A percentile compares a stretch with the other conserved stretches of the same genome.
These are phyloP conservation scores for Pseudocercospora pini-densiflorae DNA, from an alignment of 2,329 filamentous ascomycete species.

Conservation along the genomic window DNA sequence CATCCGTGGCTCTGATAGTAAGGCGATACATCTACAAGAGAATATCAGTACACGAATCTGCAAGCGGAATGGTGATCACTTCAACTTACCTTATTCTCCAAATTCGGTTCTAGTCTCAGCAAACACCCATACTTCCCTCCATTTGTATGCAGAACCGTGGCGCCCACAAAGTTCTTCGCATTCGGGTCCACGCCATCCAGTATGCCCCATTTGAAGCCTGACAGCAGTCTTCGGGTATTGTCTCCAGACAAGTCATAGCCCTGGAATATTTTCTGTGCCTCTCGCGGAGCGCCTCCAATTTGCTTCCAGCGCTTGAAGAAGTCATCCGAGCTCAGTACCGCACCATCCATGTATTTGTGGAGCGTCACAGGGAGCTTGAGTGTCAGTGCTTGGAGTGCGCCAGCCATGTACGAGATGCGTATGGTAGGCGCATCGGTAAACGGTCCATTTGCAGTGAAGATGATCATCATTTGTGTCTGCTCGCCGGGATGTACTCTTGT, in stretches of 20 bases:
- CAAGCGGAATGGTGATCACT: background rate
- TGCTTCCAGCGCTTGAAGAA: constrained; percentile 99
- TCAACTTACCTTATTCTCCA: constrained; percentile 78
- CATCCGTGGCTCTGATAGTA: constrained; percentile 92
- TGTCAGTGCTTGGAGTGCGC: constrained; percentile 88
- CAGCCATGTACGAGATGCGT: constrained; percentile 90
- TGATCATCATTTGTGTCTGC: constrained; percentile 90
- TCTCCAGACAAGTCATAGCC: constrained; percentile 68
- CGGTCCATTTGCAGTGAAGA: constrained; percentile 84
- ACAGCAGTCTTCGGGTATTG: constrained; percentile 73
- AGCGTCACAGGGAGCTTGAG: constrained; percentile 85
- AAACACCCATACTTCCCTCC: constrained; percentile 94
- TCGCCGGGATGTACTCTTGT: constrained; percentile 73
- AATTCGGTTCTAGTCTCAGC: constrained; percentile 92
- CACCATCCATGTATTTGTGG: constrained; percentile 97
- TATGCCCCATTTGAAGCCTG: constrained; percentile 89
- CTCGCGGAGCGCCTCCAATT: constrained; percentile 85
- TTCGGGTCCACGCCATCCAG: constrained; percentile 89
- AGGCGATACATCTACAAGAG: constrained; percentile 82
- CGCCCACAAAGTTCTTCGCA: constrained; percentile 89
- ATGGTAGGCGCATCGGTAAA: constrained; percentile 89
- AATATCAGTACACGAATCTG: constrained; percentile 19
- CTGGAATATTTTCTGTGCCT: constrained; percentile 84
- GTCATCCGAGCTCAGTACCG: constrained; percentile 83
- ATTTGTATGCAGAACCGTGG: constrained; percentile 82